Evolutionary conservation across 495 filamentous ascomycete genomes (phyloP), one percentile per base, ranked within the genome.

Genomic region (Trichoderma orchidacearum): DNA sequence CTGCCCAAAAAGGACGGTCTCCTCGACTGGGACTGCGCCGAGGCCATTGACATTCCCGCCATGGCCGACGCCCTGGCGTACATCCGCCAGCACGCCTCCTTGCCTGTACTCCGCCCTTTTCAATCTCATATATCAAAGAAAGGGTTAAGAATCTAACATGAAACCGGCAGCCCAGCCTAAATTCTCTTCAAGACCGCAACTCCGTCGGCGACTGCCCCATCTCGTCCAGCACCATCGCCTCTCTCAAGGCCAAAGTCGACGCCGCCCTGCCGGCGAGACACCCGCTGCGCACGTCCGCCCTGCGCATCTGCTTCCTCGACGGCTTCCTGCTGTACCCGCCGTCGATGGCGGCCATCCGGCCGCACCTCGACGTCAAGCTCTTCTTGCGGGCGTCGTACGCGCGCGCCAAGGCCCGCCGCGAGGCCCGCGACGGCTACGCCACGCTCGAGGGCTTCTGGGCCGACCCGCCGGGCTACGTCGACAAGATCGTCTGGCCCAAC

Each of bases 401-500:
- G 1, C 71, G 72, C 25, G 86, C 85, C 0, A 87, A 86, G 61
- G 62, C 62, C 27, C 72, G 93, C 8, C 68, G 93, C 31, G 86
- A 87, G 64, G 79, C 80, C 2, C 72, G 93, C 63, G 81, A 73
- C 61, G 90, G 88, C 31, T 98, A 96, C 74, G 89, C 91, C 23
- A 96, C 90, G 23, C 73, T 87, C 53, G 86, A 85, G 66, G 91
- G 91, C 15, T 96, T 95, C 72, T 98, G 92, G 93, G 77, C 80
- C 18, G 93, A 98, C 67, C 93, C 93, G 1, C 87, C 86, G 1
- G 90, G 88, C 0, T 98, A 96, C 69, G 90, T 96, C 48, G 93
- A 98, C 62, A 78, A 86, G 70, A 78, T 98, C 56, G 93, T 98
- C 3, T 98, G 93, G 93, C 91, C 90, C 28, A 87, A 90, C 59